A percentile compares a stretch with the other conserved stretches of the same genome.
Evolutionary conservation across 1,139 yeast genomes (phyloP).

Genomic region (Candida labiduridarum): DNA sequence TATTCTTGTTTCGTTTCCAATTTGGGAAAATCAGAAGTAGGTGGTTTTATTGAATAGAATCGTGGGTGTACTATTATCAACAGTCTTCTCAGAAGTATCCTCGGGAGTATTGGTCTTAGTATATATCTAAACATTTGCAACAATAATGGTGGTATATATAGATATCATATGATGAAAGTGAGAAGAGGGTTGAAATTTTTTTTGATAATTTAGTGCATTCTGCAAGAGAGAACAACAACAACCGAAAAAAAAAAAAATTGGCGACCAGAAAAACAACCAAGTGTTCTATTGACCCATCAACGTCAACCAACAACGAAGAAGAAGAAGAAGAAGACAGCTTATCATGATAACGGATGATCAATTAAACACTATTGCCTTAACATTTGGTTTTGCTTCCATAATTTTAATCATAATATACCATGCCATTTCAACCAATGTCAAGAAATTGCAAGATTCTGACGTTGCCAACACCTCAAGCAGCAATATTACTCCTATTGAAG

Average conservation of each 20-base stretch:
- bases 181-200: not conserved
- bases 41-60: not conserved
- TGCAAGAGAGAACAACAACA: not conserved
- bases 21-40: not conserved
- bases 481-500: not conserved
- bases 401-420: slow-evolving; percentile 74
- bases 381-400: slow-evolving; percentile 76
- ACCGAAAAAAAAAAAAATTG: not conserved
- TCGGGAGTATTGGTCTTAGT: not conserved
- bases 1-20: too few relatives aligned
- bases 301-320: not conserved
- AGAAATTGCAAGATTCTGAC: slow-evolving; percentile 15
- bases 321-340: not conserved
- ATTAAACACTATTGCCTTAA: slow-evolving; percentile 69
- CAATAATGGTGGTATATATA: not conserved
- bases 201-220: not conserved
- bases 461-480: not conserved
- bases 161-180: not conserved
- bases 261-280: not conserved
- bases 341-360: slow-evolving; percentile 81
- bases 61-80: not conserved
- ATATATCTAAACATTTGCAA: not conserved
- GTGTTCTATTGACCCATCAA: not conserved
- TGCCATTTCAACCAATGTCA: slow-evolving; percentile 48
- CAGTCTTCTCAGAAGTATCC: not conserved